A percentile compares a stretch with the other conserved stretches of the same genome.
These are phyloP conservation scores for Irpex sp. DNA, from an alignment of 1,284 basidiomycete genomes.

Conservation along the genomic window DNA sequence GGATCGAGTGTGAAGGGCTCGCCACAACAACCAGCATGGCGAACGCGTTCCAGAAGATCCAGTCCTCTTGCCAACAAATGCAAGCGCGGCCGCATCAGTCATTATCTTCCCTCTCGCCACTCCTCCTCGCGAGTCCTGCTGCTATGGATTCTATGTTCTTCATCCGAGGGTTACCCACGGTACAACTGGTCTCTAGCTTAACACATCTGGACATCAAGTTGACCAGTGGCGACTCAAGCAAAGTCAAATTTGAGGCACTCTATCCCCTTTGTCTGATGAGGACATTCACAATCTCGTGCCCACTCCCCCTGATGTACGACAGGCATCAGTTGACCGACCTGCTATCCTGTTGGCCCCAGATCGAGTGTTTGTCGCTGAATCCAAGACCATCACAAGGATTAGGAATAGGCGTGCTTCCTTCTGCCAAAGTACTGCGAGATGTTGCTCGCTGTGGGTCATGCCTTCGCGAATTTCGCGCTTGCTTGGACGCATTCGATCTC, in stretches of 20 bases:
- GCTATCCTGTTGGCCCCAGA: constrained; percentile 8
- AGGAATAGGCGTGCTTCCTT: not conserved
- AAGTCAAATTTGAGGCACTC: not conserved
- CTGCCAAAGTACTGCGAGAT: constrained; percentile 1
- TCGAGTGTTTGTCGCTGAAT: constrained; percentile 11
- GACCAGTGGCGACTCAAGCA: not conserved
- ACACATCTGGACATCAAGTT: constrained; percentile 5
- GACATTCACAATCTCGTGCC: constrained; percentile 3
- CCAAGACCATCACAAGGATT: constrained; percentile 7
- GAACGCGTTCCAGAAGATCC: not conserved
- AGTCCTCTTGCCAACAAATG: not conserved
- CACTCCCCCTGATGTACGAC: constrained; percentile 7
- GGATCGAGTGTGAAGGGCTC: not conserved
- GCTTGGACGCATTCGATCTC: not conserved
- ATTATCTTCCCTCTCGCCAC: not conserved
- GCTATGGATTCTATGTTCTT: not conserved
- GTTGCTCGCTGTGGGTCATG: constrained; percentile 6
- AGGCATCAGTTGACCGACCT: constrained; percentile 3
- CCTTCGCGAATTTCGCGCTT: not conserved
- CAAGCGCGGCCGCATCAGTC: not conserved
- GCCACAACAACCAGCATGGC: not conserved
- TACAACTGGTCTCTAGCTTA: constrained; percentile 1
- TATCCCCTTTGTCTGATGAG: constrained; percentile 1
- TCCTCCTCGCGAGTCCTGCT: not conserved
- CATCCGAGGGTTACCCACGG: not conserved